Base-by-base conservation (phyloP, 2,329 filamentous ascomycete species). In the Passalora sequoiae region DNA sequence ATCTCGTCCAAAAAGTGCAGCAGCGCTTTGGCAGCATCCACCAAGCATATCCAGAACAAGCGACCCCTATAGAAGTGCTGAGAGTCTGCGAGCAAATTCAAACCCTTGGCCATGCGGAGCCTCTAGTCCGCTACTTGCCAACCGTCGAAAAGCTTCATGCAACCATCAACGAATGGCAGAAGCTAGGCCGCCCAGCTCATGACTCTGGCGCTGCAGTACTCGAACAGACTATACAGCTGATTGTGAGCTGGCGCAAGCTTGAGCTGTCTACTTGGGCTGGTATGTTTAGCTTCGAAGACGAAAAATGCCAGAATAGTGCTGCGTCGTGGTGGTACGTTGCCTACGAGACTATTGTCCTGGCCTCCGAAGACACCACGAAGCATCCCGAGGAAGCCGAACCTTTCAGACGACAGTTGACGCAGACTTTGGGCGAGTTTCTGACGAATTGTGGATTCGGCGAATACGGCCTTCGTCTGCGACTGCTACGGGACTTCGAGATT, bases 241-340 rank as follows among this genome's bases (percentile, higher is more conserved):
- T 96, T 39, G 83, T 97, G 43, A 79, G 77, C 60, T 98, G 94
- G 94, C 79, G 92, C 49, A 83, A 89, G 46, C 73, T 98, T 22
- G 92, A 98, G 60, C 73, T 98, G 19, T 84, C 86, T 0, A 96
- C 91, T 0, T 98, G 92, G 92, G 82, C 86, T 25, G 85, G 83
- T 30, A 67, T 98, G 3, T 84, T 98, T 47, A 87, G 95, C 54
- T 80, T 86, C 63, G 92, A 98, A 64, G 75, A 81, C 27, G 74
- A 78, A 40, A 88, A 84, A 57, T 89, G 83, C 56, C 73, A 82
- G 16, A 77, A 86, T 37, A 83, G 88, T 59, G 89, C 91, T 2
- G 83, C 81, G 56, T 83, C 84, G 12, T 98, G 92, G 92, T 98
- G 89, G 83, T 98, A 96, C 57, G 77, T 97, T 47, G 89, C 91